Base-by-base conservation (phyloP, 306 rosid species). In the Corylus americana region DNA sequence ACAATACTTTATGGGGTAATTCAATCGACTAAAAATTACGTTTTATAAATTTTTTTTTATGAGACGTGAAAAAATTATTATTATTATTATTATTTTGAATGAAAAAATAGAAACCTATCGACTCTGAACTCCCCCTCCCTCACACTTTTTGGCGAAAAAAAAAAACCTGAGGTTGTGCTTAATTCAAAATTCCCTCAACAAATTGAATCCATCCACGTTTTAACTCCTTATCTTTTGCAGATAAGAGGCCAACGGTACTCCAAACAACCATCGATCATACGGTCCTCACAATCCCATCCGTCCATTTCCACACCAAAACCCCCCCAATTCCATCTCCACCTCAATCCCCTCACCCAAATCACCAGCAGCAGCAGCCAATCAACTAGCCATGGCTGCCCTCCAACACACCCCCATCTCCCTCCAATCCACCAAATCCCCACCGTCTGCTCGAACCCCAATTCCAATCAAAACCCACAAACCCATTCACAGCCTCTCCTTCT, bases 351-450 rank as follows among this genome's bases (percentile, higher is more conserved):
- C 27, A 12, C 59, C 18, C 73, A 18, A 11, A 37, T 9, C 70
- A 11, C n/a, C 71, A 17, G 17, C 20, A 47, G 39, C 13, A 17
- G 54, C 42, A 69, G 59, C 29, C 79, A 77, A 20, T 48, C 47
- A 71, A 69, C 25, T 78, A 77, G 29, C 82, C 79, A 95, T 95
- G 99, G 97, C 97, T 57, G 71, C 94, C 11, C 85, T 92, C 54
- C 98, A 90, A 29, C 91, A 88, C 70, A 79, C 85, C 78, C 77
- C 87, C 74, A 82, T 91, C 73, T 84, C 91, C 37, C 86, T 95
- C 58, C 96, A 86, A 75, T 81, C 96, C 81, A 84, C 96, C 79
- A 86, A 90, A 54, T 86, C 79, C 82, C 76, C 77, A 8, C 80
- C 48, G 47, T 49, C 81, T 0, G 37, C 72, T 2, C 83, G 27